A percentile compares a stretch with the other conserved stretches of the same genome.
These are phyloP conservation scores for Eruca vesicaria DNA, from an alignment of 441 rosid species.

Conservation along the genomic window DNA sequence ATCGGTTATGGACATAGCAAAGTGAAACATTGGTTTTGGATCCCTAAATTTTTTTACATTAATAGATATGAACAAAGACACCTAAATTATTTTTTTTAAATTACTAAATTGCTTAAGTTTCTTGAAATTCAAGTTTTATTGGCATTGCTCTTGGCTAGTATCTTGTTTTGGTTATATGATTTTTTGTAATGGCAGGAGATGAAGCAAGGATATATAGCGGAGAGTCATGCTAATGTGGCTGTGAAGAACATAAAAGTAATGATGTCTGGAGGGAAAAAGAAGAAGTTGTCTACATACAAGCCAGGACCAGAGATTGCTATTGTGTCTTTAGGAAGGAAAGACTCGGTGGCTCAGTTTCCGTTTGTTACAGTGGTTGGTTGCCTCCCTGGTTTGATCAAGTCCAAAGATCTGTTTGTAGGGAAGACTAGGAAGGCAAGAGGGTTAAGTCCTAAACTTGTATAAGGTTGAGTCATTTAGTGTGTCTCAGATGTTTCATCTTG, in stretches of 20 bases:
- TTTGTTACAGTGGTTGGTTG: slow-evolving; percentile 58
- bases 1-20: too few relatives aligned
- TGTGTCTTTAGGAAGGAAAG: slow-evolving; percentile 82
- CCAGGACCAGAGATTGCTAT: slow-evolving; percentile 53
- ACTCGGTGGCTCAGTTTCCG: slow-evolving; percentile 85
- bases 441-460: slow-evolving; percentile 32
- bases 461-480: slow-evolving; percentile 7
- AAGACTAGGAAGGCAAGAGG: slow-evolving; percentile 76
- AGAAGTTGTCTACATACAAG: slow-evolving; percentile 56
- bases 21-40: too few relatives aligned
- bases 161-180: slow-evolving; percentile 4
- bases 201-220: slow-evolving; percentile 82
- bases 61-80: too few relatives aligned
- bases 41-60: too few relatives aligned
- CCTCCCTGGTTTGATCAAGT: slow-evolving; percentile 80
- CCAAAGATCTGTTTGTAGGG: slow-evolving; percentile 75
- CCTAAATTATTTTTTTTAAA: too few relatives aligned
- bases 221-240: slow-evolving; percentile 56
- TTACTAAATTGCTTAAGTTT: background rate
- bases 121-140: background rate
- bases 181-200: slow-evolving; percentile 51
- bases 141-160: background rate
- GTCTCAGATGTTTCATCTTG: background rate
- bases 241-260: slow-evolving; percentile 70
- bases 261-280: slow-evolving; percentile 52